A percentile compares a stretch with the other conserved stretches of the same genome.
phyloP scores from a whole-genome alignment of 495 filamentous ascomycete genomes.

The Hypoxylon perforatum region DNA sequence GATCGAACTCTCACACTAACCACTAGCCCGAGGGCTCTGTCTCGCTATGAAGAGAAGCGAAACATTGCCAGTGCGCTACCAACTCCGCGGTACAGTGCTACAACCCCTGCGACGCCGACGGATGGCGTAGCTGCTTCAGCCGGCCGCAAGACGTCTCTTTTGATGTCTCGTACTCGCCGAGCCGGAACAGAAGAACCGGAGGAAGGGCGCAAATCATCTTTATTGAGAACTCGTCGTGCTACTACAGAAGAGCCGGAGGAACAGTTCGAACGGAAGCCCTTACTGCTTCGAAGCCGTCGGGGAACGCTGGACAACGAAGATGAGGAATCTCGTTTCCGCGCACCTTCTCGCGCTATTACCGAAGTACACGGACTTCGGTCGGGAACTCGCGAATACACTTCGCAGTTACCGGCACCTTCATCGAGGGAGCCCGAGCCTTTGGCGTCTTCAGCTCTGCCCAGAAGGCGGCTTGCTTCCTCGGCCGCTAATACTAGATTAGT shows the following conservation, averaged over 20 bases:
- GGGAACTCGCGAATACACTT: slow-evolving; percentile 46
- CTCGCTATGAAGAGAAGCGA: slow-evolving; percentile 78
- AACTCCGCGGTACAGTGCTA: slow-evolving; percentile 50
- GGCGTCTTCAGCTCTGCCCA: slow-evolving; percentile 55
- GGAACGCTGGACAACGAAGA: slow-evolving; percentile 58
- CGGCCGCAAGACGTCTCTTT: slow-evolving; percentile 58
- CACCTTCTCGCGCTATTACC: slow-evolving; percentile 67
- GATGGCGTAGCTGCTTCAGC: slow-evolving; percentile 29
- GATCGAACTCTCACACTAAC: slow-evolving; percentile 49
- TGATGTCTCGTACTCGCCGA: slow-evolving; percentile 55
- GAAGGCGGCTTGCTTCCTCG: slow-evolving; percentile 53
- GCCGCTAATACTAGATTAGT: slow-evolving; percentile 52
- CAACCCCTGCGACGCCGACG: slow-evolving; percentile 43
- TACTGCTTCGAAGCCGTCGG: slow-evolving; percentile 53
- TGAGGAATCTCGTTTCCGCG: slow-evolving; percentile 60
- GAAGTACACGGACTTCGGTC: slow-evolving; percentile 59
- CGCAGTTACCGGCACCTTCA: slow-evolving; percentile 44
- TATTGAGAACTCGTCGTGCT: slow-evolving; percentile 56
- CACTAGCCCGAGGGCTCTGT: slow-evolving; percentile 71
- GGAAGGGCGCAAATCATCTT: slow-evolving; percentile 59
- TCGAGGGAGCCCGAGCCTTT: slow-evolving; percentile 43
- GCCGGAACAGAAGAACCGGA: slow-evolving; percentile 60
- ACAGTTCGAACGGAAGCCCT: slow-evolving; percentile 52
- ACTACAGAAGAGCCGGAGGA: slow-evolving; percentile 63
- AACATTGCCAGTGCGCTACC: slow-evolving; percentile 61